Evolutionary conservation across 2,329 filamentous ascomycete species (phyloP).

Genomic region (Penicillium concentricum): DNA sequence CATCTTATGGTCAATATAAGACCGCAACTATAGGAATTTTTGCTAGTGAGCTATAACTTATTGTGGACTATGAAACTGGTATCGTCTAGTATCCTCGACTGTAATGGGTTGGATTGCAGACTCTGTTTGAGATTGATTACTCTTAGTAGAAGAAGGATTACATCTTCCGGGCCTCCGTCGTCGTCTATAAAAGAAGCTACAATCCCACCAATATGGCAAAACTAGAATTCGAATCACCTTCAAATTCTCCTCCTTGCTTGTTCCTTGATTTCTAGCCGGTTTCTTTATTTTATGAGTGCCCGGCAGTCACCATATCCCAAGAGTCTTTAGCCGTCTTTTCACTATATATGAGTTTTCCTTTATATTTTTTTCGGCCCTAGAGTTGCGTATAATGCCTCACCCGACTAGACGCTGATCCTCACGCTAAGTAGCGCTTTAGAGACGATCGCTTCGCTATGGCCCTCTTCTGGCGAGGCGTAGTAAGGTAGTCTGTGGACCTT

Average conservation of each 20-base stretch:
- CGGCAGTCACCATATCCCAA: neutral
- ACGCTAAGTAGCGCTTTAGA: neutral
- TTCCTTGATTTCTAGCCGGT: neutral
- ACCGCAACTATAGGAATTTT: neutral
- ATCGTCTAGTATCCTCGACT: conserved; percentile 3
- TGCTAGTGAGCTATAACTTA: neutral
- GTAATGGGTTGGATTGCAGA: conserved; percentile 5
- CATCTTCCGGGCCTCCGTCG: neutral
- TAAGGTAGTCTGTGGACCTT: neutral
- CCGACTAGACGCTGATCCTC: neutral
- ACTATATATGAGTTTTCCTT: too few relatives aligned
- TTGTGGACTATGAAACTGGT: neutral
- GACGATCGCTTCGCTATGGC: neutral
- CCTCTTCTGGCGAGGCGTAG: neutral
- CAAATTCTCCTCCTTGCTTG: neutral
- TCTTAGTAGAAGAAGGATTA: neutral
- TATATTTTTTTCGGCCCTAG: too few relatives aligned
- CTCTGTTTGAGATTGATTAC: conserved; percentile 2
- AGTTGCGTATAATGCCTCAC: neutral
- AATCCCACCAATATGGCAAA: neutral
- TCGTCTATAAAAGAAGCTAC: neutral
- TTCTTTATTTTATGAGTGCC: neutral
- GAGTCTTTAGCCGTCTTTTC: neutral
- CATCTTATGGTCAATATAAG: neutral
- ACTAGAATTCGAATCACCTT: neutral